Percentiles rank a stretch among this genome's conserved stretches.
Conservation (phyloP, 2,329 filamentous ascomycete genomes). For the Botrytis tulipae region DNA sequence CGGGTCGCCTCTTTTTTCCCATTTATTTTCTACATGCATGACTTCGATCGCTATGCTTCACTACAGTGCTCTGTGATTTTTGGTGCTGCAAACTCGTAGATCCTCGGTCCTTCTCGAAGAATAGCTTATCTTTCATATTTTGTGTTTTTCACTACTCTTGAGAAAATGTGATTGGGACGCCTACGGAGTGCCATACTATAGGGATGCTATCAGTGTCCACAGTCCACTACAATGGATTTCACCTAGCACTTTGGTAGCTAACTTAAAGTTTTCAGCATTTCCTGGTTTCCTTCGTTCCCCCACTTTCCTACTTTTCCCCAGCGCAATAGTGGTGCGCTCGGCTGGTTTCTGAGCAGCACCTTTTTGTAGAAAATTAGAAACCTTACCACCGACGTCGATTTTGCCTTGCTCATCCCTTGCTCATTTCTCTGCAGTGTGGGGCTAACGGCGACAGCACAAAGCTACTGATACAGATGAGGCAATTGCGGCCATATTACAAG, state of each 20-base stretch:
- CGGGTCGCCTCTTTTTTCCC: constrained; percentile 6
- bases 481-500: background rate
- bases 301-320: constrained; percentile 8
- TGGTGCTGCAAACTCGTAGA: background rate
- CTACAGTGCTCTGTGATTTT: background rate
- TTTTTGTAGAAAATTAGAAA: constrained; percentile 3
- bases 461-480: constrained; percentile 9
- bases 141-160: background rate
- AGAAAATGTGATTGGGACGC: background rate
- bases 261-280: constrained; percentile 3
- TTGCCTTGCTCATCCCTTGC: constrained; percentile 13
- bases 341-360: constrained; percentile 5
- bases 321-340: background rate
- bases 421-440: background rate
- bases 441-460: constrained; percentile 5
- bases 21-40: constrained; percentile 9
- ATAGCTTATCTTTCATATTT: background rate
- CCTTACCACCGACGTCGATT: constrained; percentile 13
- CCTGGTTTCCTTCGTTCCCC: background rate
- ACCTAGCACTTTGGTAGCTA: background rate
- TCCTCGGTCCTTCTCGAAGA: background rate
- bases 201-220: background rate
- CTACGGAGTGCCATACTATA: background rate
- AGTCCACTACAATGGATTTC: background rate
- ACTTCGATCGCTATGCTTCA: background rate